Evolutionary conservation across 2,329 filamentous ascomycete species (phyloP), one percentile per base, ranked within the genome.

Genomic region (Paracoccidioides brasiliensis): DNA sequence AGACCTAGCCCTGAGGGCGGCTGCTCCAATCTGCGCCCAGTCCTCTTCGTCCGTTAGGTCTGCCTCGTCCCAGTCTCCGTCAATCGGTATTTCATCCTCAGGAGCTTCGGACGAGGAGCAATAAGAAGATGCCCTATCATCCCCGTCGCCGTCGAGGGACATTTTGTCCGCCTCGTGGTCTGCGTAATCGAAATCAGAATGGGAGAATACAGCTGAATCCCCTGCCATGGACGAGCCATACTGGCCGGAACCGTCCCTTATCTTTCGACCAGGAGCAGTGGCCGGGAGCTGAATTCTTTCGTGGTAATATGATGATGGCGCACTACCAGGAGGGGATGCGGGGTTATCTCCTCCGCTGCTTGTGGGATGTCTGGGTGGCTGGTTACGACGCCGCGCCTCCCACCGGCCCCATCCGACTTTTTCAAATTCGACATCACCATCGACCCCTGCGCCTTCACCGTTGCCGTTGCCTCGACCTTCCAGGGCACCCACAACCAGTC

Each of bases 381-480:
- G 80, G 55, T 84, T 87, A 64, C 82, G 82, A 68, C 82, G 79
- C 67, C 83, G 83, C 59, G 90, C 93, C 70, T 94, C 87, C 91
- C 91, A 98, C 62, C 90, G 83, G 57, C 93, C 93, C 91, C 91
- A 97, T 66, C 91, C 91, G 57, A 96, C 89, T 77, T 97, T 97
- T 70, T 94, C 87, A 67, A 95, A 97, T 55, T 75, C 61, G 57
- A 75, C 69, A 52, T 82, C 81, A 57, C 79, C 78, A 60, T 82
- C 78, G 55, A 73, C 71, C 60, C 80, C 80, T 59, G 73, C 75
- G 46, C 74, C 73, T 55, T 72, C 71, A 50, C 77, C 78, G 55
- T 22, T 22, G 22, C 77, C 78, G 49, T 74, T 77, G n/a, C 76
- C 76, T 63, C 87, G 85, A 64, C 87, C 86, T 74, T 97, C 91